Evolutionary conservation across 1,284 basidiomycete genomes (phyloP), one percentile per base, ranked within the genome.

Genomic region (Uromyces viciae-fabae): DNA sequence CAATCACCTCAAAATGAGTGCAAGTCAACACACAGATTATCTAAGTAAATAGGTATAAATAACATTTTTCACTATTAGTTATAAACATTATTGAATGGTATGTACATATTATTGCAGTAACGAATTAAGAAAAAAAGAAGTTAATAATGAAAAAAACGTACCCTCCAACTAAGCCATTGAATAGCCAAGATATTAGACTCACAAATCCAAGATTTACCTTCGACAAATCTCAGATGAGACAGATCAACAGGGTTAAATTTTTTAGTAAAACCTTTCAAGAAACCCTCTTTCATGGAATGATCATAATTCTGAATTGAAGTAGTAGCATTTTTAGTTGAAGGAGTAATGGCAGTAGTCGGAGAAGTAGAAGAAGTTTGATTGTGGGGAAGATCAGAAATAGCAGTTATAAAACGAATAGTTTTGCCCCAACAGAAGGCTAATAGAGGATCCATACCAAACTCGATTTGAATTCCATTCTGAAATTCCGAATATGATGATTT

Each of bases 81-180:
- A n/a, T n/a, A n/a, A n/a, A n/a, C n/a, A n/a, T n/a, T n/a, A n/a
- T n/a, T n/a, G n/a, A n/a, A n/a, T n/a, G n/a, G n/a, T n/a, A n/a
- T n/a, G n/a, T n/a, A n/a, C n/a, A n/a, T n/a, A n/a, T n/a, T n/a
- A n/a, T n/a, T n/a, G n/a, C n/a, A n/a, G n/a, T n/a, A n/a, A 60
- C 14, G 25, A 31, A 60, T 60, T 60, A 25, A 33, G 25, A 36
- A 66, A 66, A 43, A 31, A 9, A 28, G 38, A 74, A 17, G n/a
- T 17, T 2, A 22, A 40, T 62, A 28, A 11, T 28, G 14, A 38
- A n/a, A 31, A 38, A 19, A 22, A 73, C 52, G 54, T 36, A 80
- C 77, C 42, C 77, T 84, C n/a, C 84, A 83, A 81, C 87, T 87
- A 77, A 87, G 87, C 89, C 88, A 89, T 71, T 87, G 86, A 56